These are phyloP conservation scores for Rickenella mellea DNA, from an alignment of 768 basidiomycete genomes.

Conservation along the genomic window DNA sequence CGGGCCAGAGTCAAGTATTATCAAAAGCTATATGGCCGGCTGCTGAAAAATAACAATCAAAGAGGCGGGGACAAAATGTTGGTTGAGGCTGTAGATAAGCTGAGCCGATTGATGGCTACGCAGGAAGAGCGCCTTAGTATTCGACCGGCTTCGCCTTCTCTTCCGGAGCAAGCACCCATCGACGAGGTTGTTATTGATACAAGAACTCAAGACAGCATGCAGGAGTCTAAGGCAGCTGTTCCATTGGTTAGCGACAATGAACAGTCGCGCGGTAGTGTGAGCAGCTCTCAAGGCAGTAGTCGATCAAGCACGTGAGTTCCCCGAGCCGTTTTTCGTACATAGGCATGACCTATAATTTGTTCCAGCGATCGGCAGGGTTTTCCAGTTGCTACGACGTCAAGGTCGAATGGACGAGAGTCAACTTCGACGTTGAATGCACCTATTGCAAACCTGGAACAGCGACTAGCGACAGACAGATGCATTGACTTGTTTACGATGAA, in stretches of 20 bases:
- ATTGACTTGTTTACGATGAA: constrained; percentile 95
- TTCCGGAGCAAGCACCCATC: constrained; percentile 25
- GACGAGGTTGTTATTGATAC: constrained; percentile 55
- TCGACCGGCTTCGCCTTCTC: constrained; percentile 9
- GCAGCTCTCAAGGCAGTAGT: constrained; percentile 40
- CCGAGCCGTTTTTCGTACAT: not conserved
- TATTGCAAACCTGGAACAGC: constrained; percentile 69
- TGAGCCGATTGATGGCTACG: constrained; percentile 63
- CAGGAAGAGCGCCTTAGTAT: constrained; percentile 51
- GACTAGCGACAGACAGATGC: constrained; percentile 67
- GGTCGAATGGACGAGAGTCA: constrained; percentile 43
- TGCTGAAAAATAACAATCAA: constrained; percentile 83
- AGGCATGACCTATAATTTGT: not conserved
- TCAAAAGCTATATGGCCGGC: constrained; percentile 75
- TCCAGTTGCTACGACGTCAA: constrained; percentile 50
- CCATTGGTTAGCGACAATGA: not conserved
- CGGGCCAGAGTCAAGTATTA: constrained; percentile 83
- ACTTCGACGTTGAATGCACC: constrained; percentile 44
- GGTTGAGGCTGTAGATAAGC: constrained; percentile 67
- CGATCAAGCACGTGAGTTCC: constrained; percentile 46
- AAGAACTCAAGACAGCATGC: constrained; percentile 23
- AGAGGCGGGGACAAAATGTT: constrained; percentile 73
- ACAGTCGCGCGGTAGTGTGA: constrained; percentile 37
- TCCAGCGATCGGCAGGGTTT: constrained; percentile 32
- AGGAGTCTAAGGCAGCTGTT: constrained; percentile 17